Base-by-base conservation (phyloP, 805 yeast genomes). In the Candida fluviatilis region DNA sequence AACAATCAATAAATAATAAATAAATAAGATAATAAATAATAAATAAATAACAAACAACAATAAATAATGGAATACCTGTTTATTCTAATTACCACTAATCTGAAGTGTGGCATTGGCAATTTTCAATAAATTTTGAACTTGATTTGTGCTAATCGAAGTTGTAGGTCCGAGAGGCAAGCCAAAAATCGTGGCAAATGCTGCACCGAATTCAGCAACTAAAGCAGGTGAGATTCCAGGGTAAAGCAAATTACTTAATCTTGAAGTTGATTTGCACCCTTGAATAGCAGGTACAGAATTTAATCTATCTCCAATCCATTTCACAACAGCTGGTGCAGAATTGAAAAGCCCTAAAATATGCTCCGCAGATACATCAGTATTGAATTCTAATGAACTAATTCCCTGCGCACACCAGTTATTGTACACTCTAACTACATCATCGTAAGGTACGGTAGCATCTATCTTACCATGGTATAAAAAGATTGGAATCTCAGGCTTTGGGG, bases 241-340 rank as follows among this genome's bases (percentile, higher is more conserved):
- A 62, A 78, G 39, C 69, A 84, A 31, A 64, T 62, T 55, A 51
- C 63, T 8, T 58, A 57, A 45, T 69, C 82, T 43, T 62, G 58
- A 82, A 76, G 78, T 47, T 64, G 60, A 72, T 74, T 69, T 21
- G 26, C 43, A 42, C 2, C 59, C 57, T 2, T 34, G 13, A 12
- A 48, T 40, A 2, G 51, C 38, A 2, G 38, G 31, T 5, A 16
- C 39, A 14, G 55, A 53, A 3, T 41, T 35, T 10, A 50, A 46
- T 18, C 47, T 43, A 8, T 42, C 42, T 31, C 44, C 35, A 8
- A 56, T 19, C 54, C 55, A 56, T 12, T 40, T 23, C 10, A 55
- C 37, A 3, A 52, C 58, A 16, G 49, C 49, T 23, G 47, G 45
- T 27, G 46, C 37, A 4, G 57, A 57, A 12, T 32, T 34, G 5